Evolutionary conservation across 768 basidiomycete species (phyloP), one percentile per base, ranked within the genome.

Genomic region (Lactifluus piperatus): DNA sequence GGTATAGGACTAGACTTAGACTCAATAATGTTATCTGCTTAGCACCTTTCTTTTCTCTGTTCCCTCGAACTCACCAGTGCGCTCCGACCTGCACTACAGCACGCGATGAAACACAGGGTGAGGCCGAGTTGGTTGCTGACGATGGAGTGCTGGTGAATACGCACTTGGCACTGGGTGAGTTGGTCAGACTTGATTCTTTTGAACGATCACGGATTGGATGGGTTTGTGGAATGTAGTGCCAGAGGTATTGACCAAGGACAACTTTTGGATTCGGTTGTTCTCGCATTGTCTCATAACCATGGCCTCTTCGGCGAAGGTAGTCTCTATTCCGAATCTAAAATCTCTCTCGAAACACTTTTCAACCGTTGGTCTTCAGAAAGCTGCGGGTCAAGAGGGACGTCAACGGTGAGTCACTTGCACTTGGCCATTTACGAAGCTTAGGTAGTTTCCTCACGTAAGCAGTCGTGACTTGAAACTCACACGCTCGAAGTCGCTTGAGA

Each of bases 271-370:
- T 39, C 81, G 93, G n/a, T 99, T 66, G 92, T 99, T 64, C 84
- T 98, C 36, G 97, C 97, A 6, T 80, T 99, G 8, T 99, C 97
- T 27, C 97, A 95, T 39, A 99, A 99, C 70, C 97, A 98, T 68
- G 97, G 97, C 67, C 77, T 94, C 36, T 97, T 99, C 72, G 97
- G 97, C 27, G 95, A 94, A 68, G 97, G 98, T 68, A 95, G 97
- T 56, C 77, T 99, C 41, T 99, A 99, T 71, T 93, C 94, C 1
- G 97, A 99, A 74, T 95, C 93, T 10, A 98, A 99, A 81, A 94
- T 98, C 62, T 91, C 94, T 4, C 77, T 99, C 51, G 97, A 99
- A 76, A 98, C 95, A 0, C 78, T 99, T n/a, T n/a, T n/a, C n/a
- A n/a, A n/a, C n/a, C n/a, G n/a, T n/a, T n/a, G n/a, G n/a, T n/a